These are phyloP conservation scores for Sergeia podlipaevii DNA, from an alignment of 208 protist species.

Conservation along the genomic window DNA sequence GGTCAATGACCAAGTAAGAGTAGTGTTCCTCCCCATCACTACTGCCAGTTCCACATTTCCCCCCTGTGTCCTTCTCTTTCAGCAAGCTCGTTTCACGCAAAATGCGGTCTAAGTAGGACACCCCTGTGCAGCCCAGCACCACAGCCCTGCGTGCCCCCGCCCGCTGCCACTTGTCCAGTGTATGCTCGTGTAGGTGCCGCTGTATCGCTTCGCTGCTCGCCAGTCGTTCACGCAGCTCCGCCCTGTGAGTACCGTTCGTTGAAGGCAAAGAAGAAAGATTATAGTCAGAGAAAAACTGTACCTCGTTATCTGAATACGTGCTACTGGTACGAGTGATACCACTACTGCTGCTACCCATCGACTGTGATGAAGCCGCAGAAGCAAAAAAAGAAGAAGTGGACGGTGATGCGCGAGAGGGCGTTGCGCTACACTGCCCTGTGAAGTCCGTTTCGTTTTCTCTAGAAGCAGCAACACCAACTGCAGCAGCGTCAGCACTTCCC, in stretches of 20 bases:
- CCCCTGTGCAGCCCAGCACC: constrained; percentile 57
- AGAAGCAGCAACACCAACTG: not conserved
- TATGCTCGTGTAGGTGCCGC: constrained; percentile 2
- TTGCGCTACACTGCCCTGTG: constrained; percentile 35
- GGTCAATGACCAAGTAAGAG: constrained; percentile 56
- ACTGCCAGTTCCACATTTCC: no score
- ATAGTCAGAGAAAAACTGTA: constrained; percentile 44
- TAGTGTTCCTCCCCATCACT: constrained; percentile 18
- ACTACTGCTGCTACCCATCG: not conserved
- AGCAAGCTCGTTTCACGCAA: no score
- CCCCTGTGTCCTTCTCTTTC: no score
- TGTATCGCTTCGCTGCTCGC: constrained; percentile 9
- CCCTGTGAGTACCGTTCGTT: constrained; percentile 39
- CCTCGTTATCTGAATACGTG: constrained; percentile 38
- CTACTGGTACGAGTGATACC: no score
- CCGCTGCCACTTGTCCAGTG: constrained; percentile 24
- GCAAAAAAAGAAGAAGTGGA: no score
- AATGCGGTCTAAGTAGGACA: constrained; percentile 49
- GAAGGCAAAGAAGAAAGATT: constrained; percentile 43
- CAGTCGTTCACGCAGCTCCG: constrained; percentile 30
- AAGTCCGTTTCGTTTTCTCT: not conserved
- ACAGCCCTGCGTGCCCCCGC: constrained; percentile 24
- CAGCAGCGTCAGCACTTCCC: not conserved
- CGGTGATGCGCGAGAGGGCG: constrained; percentile 9
- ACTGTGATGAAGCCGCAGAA: no score